phyloP scores from a whole-genome alignment of 2,329 filamentous ascomycete species.

The Talaromyces sp. region DNA sequence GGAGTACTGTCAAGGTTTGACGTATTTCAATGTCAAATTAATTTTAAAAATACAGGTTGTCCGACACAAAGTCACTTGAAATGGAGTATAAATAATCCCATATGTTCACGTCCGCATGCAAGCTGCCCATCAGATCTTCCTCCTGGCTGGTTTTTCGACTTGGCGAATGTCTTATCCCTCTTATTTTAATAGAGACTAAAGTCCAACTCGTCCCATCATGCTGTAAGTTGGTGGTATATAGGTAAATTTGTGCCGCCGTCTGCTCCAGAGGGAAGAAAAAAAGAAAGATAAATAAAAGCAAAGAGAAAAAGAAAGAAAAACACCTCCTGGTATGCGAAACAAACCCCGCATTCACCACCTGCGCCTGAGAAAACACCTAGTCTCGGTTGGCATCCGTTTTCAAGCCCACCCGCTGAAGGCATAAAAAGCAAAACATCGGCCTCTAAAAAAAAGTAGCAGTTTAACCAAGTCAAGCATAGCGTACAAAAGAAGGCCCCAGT shows the following conservation, averaged over 20 bases:
- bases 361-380: background rate
- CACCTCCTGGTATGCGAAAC: background rate
- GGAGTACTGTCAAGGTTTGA: background rate
- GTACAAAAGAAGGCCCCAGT: background rate
- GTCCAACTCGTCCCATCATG: background rate
- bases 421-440: background rate
- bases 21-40: background rate
- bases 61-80: background rate
- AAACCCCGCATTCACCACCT: background rate
- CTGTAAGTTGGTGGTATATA: background rate
- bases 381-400: background rate
- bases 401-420: background rate
- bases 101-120: background rate
- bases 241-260: background rate
- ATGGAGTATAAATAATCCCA: background rate
- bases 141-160: background rate
- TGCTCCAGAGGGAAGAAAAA: background rate
- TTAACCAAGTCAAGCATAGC: background rate
- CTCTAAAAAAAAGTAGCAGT: background rate
- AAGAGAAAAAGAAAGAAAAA: background rate
- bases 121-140: background rate
- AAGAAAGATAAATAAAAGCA: background rate
- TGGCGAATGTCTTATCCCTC: background rate
- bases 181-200: too few species aligned
- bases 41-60: background rate